phyloP scores from a whole-genome alignment of 495 filamentous ascomycete species.

The Aeminium ludgeri region DNA sequence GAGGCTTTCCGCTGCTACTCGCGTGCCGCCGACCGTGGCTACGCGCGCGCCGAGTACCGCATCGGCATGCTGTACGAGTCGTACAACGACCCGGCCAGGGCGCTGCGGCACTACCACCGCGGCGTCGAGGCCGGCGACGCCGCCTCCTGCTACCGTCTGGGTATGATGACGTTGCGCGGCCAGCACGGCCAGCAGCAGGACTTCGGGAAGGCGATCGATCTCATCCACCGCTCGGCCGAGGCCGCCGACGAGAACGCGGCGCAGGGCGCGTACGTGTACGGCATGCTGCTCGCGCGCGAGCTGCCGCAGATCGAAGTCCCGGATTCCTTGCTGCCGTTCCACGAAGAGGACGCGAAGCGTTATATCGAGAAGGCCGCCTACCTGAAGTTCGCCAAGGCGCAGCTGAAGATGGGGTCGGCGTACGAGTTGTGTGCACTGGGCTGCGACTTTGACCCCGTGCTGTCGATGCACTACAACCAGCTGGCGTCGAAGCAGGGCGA shows the following conservation, averaged over 20 bases:
- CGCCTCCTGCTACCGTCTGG: constrained; percentile 85
- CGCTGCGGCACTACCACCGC: constrained; percentile 69
- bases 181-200: constrained; percentile 82
- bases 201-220: constrained; percentile 55
- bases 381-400: constrained; percentile 89
- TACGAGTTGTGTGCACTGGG: constrained; percentile 88
- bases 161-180: constrained; percentile 93
- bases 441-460: constrained; percentile 83
- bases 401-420: constrained; percentile 91
- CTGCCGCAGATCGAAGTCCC: constrained; percentile 76
- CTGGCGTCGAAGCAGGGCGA: constrained; percentile 80
- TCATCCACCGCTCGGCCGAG: constrained; percentile 67
- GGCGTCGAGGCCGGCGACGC: constrained; percentile 69
- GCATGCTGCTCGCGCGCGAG: constrained; percentile 84
- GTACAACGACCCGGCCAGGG: constrained; percentile 78
- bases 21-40: constrained; percentile 74
- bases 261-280: constrained; percentile 91
- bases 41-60: constrained; percentile 84
- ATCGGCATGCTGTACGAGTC: constrained; percentile 97
- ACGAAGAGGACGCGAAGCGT: constrained; percentile 56
- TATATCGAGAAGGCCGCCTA: constrained; percentile 97
- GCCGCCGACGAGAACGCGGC: constrained; percentile 93
- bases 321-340: constrained; percentile 51
- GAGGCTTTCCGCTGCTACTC: constrained; percentile 79
- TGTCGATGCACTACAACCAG: constrained; percentile 91